Evolutionary conservation across 495 filamentous ascomycete genomes (phyloP).

Genomic region (Halenospora varia): DNA sequence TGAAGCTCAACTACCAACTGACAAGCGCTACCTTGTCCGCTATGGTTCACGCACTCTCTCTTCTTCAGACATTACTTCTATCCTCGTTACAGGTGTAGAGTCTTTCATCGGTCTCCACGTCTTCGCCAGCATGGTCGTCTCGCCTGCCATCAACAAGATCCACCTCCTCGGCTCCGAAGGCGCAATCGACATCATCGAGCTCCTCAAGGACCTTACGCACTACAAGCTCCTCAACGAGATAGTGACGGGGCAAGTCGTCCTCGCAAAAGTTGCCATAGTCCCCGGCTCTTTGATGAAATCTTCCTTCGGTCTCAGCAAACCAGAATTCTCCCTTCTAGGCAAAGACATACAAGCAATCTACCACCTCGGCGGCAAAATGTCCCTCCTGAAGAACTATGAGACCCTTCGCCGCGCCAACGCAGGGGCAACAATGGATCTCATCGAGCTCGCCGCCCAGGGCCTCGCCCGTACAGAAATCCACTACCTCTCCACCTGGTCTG

Average conservation of each 20-base stretch:
- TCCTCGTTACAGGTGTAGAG: constrained; percentile 16
- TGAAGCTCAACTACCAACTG: constrained; percentile 23
- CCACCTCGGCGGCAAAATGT: constrained; percentile 22
- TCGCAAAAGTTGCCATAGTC: constrained; percentile 2
- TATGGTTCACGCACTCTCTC: not conserved
- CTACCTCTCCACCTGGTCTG: constrained; percentile 29
- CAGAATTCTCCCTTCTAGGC: constrained; percentile 16
- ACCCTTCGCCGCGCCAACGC: constrained; percentile 20
- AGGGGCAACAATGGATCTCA: constrained; percentile 11
- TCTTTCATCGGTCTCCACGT: constrained; percentile 21
- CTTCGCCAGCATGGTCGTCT: constrained; percentile 6
- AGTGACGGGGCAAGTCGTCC: not conserved
- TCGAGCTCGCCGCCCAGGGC: constrained; percentile 17
- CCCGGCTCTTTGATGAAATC: constrained; percentile 14
- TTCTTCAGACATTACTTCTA: not conserved
- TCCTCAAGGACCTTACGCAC: constrained; percentile 3
- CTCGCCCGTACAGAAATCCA: constrained; percentile 11
- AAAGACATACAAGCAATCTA: constrained; percentile 22
- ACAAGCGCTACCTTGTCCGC: not conserved
- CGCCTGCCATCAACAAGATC: not conserved
- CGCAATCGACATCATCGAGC: not conserved
- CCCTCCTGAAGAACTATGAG: constrained; percentile 23
- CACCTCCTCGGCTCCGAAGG: constrained; percentile 6
- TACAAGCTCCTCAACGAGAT: constrained; percentile 3
- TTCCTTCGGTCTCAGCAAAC: constrained; percentile 4